Base-by-base conservation (phyloP, 208 protist genomes). In the Zelonia costaricensis region DNA sequence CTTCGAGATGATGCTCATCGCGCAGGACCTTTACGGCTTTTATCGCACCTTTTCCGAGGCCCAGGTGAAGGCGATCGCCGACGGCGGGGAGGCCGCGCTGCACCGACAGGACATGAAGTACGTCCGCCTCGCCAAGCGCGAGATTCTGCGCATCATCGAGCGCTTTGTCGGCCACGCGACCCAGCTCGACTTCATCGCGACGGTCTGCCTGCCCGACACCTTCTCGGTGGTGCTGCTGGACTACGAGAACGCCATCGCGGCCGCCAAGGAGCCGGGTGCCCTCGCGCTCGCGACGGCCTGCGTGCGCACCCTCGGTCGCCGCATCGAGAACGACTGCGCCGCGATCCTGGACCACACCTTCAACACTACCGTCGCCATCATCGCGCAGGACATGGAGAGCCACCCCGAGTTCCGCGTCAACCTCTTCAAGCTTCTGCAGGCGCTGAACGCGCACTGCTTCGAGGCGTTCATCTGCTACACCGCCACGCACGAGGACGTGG, bases 311-410 rank as follows among this genome's bases (percentile, higher is more conserved):
- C 78, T 99, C 2, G 77, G 87, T 54, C 33, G 47, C 9, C 69
- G 74, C 13, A 62, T 99, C 22, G 59, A 60, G n/a, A 77, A 60
- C 8, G 74, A 98, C 60, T 91, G 98, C 36, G 94, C 84, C 1
- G 76, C 80, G 31, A 99, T 99, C 52, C 80, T 99, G 1, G 95
- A 98, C 52, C 78, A 91, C 51, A 91, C 98, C 8, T 99, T 99
- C 77, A 93, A 98, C 57, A 79, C 84, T 10, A 99, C 98, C 2
- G 78, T 99, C n/a, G 78, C 86, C 23, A 99, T 99, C 96, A 99
- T 99, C 67, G 97, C 90, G 7, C 88, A 89, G 20, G 98, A 98
- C 71, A 92, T 97, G 48, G 82, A 98, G 57, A 98, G 98, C 66
- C 99, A 88, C 73, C 98, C 98, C 15, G 98, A 99, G 15, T 98